Base-by-base conservation (phyloP, 2,329 filamentous ascomycete genomes). In the Fusarium annulatum region DNA sequence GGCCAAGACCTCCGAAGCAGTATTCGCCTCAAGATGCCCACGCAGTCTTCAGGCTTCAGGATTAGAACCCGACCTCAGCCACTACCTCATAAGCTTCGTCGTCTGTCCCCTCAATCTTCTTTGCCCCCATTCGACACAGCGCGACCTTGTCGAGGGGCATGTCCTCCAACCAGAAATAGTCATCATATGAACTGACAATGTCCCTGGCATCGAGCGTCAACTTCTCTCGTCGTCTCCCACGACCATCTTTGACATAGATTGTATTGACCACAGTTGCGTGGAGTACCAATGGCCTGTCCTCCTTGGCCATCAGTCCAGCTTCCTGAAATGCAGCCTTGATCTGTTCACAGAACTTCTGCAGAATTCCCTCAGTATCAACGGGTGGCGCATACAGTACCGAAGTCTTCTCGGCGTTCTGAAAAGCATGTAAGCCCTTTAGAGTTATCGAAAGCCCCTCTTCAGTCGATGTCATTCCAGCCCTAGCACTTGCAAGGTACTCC, bases 181-280 rank as follows among this genome's bases (percentile, higher is more conserved):
- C 89, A 39, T 87, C 85, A 76, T 91, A 94, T 65, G 85, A 81
- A 46, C 88, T 86, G n/a, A 92, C 59, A n/a, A 91, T 80, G 16
- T 82, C 85, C 56, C 83, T 83, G 15, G 88, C 89, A 78, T 93
- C 87, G 75, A 92, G 79, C 26, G 83, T 85, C 73, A 87, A 62
- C 75, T 78, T 84, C 67, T 85, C 82, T 18, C 77, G 26, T 42
- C 78, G 78, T 67, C 77, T 57, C 8, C 75, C 72, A 19, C 66
- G 56, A 2, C 64, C 64, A 8, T 69, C 81, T 78, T 87, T 89
- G 48, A 90, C 90, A 79, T 97, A 97, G 19, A 95, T 89, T 1
- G 95, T 97, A 81, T 98, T 97, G 57, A 96, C 83, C 8, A 98
- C 84, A 1, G 96, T 98, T 23, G 94, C 94, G 79, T 98, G 96